Conservation (phyloP, 2,329 filamentous ascomycete species). For the Fusarium tanahbumbuense region DNA sequence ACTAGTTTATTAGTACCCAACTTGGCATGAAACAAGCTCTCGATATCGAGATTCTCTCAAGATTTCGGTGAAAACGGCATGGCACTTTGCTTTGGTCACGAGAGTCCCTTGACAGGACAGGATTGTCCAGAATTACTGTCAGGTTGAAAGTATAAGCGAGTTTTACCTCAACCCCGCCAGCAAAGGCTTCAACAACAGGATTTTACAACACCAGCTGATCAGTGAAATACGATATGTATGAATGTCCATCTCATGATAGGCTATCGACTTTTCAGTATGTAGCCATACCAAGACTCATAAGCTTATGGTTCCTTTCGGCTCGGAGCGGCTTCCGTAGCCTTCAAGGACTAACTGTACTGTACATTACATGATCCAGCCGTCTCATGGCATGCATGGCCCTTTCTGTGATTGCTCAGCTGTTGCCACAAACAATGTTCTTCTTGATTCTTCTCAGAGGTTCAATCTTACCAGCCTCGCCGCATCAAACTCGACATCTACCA, state of each 20-base stretch:
- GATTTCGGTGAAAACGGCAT: background rate
- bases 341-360: background rate
- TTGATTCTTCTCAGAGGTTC: constrained; percentile 1
- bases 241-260: constrained; percentile 10
- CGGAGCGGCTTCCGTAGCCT: constrained; percentile 21
- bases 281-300: background rate
- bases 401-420: constrained; percentile 6
- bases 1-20: background rate
- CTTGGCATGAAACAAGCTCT: background rate
- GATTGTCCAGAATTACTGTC: background rate
- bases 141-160: constrained; percentile 3
- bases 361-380: constrained; percentile 7
- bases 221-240: constrained; percentile 3
- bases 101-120: background rate
- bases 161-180: constrained; percentile 7
- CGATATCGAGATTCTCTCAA: background rate
- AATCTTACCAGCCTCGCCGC: constrained; percentile 16
- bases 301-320: constrained; percentile 28
- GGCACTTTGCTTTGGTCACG: constrained; percentile 9
- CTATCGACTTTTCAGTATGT: background rate
- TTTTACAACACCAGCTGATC: constrained; percentile 8
- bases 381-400: constrained; percentile 15
- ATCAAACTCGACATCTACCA: constrained; percentile 15
- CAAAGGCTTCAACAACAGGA: background rate
- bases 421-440: constrained; percentile 21